phyloP scores from a whole-genome alignment of 768 basidiomycete genomes.

The Exsudoporus frostii region DNA sequence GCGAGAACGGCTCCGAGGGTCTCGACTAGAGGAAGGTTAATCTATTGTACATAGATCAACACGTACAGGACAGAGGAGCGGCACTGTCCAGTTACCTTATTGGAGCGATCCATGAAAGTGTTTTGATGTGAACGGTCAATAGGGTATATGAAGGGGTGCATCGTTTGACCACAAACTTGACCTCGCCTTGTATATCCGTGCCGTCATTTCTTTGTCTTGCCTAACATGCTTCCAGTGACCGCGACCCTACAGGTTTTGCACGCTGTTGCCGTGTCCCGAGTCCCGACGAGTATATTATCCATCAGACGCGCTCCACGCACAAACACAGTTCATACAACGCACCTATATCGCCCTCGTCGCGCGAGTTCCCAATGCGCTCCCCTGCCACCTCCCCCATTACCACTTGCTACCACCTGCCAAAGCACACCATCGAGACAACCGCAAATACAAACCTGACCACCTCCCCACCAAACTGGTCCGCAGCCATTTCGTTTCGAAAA shows the following conservation, averaged over 20 bases:
- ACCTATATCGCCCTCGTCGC: not conserved
- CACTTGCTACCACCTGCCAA: not conserved
- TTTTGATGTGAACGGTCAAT: not conserved
- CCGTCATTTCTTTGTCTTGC: not conserved
- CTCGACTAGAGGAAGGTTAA: not conserved
- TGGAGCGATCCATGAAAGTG: not conserved
- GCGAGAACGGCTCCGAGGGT: not conserved
- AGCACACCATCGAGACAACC: not conserved
- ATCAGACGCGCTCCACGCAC: not conserved
- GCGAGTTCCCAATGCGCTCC: not conserved
- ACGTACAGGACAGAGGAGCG: not conserved
- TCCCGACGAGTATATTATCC: not conserved
- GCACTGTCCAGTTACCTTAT: not conserved
- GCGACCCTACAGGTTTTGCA: not conserved
- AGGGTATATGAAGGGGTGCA: not conserved
- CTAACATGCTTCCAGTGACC: not conserved
- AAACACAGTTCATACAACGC: not conserved
- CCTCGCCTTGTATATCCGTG: not conserved
- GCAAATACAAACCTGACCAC: not conserved
- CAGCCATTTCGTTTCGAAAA: too few relatives aligned
- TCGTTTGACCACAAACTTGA: not conserved
- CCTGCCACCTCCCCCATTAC: not conserved
- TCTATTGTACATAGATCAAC: not conserved
- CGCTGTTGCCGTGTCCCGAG: not conserved
- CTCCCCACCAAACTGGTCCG: not conserved